Percentiles rank a stretch among this genome's conserved stretches.
Evolutionary conservation across 2,329 filamentous ascomycete genomes (phyloP).

Genomic region (Myriosclerotinia curreyana): DNA sequence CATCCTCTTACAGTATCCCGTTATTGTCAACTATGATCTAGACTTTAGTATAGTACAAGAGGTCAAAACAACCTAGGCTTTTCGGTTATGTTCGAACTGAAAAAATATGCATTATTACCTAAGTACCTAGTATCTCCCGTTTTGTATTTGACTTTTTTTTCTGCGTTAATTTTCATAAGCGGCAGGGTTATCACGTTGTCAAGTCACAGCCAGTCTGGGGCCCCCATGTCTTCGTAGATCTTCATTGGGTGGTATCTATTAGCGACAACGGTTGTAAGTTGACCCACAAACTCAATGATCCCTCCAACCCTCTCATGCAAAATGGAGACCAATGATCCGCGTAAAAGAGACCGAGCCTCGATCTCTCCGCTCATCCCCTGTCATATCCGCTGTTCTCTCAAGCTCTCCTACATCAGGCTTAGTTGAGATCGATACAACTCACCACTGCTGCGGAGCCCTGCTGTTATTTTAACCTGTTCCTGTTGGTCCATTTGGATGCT

Average conservation of each 20-base stretch:
- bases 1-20: conserved; percentile 8
- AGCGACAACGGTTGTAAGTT: conserved; percentile 23
- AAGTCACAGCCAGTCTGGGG: conserved; percentile 13
- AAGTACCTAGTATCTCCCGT: not conserved
- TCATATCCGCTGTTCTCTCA: conserved; percentile 26
- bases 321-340: conserved; percentile 33
- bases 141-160: conserved; percentile 12
- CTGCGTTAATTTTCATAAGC: conserved; percentile 15
- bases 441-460: conserved; percentile 31
- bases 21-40: conserved; percentile 7
- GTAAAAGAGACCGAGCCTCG: conserved; percentile 31
- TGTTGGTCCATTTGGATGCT: conserved; percentile 33
- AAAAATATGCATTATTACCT: not conserved
- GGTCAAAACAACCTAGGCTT: conserved; percentile 11
- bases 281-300: conserved; percentile 28
- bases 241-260: conserved; percentile 21
- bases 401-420: conserved; percentile 31
- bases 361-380: conserved; percentile 36
- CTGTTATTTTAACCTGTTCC: conserved; percentile 25
- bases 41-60: not conserved
- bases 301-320: conserved; percentile 25
- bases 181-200: conserved; percentile 22
- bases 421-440: conserved; percentile 37
- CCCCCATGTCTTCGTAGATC: conserved; percentile 12
- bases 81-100: not conserved